Evolutionary conservation across 2,329 filamentous ascomycete genomes (phyloP).

Genomic region (Coniochaeta sp.): DNA sequence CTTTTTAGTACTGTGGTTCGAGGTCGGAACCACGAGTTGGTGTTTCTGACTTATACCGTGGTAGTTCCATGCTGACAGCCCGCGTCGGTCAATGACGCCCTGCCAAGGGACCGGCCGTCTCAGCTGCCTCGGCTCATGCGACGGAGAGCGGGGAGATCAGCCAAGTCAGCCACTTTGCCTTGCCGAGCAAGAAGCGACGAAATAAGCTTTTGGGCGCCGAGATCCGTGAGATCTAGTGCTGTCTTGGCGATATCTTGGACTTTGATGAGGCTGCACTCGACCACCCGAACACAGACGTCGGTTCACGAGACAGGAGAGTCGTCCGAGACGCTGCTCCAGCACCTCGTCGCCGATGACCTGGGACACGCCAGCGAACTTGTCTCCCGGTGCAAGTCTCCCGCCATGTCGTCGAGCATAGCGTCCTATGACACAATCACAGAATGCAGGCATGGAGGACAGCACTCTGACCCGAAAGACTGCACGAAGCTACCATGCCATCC

Average conservation of each 20-base stretch:
- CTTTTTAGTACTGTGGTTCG: neutral
- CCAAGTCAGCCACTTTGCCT: neutral
- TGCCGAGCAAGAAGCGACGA: neutral
- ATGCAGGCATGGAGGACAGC: no score
- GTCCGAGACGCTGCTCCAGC: no score
- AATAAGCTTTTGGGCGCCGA: neutral
- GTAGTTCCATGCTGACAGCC: neutral
- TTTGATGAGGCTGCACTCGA: no score
- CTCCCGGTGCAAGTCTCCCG: no score
- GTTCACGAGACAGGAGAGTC: no score
- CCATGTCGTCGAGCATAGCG: no score
- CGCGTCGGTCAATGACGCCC: neutral
- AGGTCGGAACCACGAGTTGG: neutral
- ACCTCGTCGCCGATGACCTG: no score
- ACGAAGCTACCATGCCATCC: no score
- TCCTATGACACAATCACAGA: no score
- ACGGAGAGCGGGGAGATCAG: neutral
- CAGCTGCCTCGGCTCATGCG: neutral
- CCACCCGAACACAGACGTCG: no score
- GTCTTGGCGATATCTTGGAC: neutral
- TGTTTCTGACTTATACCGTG: neutral
- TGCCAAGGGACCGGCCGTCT: neutral
- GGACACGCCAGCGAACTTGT: no score
- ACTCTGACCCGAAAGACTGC: no score
- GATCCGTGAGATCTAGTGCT: neutral